phyloP scores from a whole-genome alignment of 495 filamentous ascomycete species.

The Penicillium flavigenum region DNA sequence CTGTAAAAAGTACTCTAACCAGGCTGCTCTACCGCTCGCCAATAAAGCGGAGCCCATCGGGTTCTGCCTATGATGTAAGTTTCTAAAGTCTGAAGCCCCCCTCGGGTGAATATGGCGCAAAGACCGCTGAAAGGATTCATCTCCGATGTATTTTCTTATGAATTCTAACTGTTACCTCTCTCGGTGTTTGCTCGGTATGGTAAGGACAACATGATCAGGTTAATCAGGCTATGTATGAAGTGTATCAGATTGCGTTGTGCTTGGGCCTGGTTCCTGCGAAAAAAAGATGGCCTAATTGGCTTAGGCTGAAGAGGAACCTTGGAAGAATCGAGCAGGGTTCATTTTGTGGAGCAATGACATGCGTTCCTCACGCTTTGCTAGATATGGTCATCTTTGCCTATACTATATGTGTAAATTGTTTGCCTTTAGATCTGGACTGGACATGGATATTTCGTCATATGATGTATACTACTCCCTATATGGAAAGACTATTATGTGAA shows the following conservation, averaged over 20 bases:
- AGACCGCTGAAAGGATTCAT: background rate
- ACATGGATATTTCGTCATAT: background rate
- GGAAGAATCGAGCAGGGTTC: constrained; percentile 3
- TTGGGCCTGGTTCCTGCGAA: constrained; percentile 19
- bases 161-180: background rate
- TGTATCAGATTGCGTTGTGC: constrained; percentile 7
- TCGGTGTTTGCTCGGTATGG: constrained; percentile 3
- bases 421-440: background rate
- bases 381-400: background rate
- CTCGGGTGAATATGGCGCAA: constrained; percentile 1
- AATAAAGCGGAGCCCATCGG: constrained; percentile 13
- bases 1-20: constrained; percentile 2
- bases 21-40: constrained; percentile 22
- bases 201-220: background rate
- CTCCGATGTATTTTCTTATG: constrained; percentile 26
- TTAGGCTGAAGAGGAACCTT: background rate
- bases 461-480: background rate
- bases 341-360: constrained; percentile 11
- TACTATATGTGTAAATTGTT: background rate
- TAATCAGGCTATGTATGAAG: constrained; percentile 1
- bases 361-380: constrained; percentile 11
- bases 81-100: background rate
- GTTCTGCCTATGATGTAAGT: background rate
- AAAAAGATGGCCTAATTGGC: background rate
- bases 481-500: background rate